Evolutionary conservation across 371 early-diverging fungal genomes (phyloP), one percentile per base, ranked within the genome.

Genomic region (Mortierella sp.): DNA sequence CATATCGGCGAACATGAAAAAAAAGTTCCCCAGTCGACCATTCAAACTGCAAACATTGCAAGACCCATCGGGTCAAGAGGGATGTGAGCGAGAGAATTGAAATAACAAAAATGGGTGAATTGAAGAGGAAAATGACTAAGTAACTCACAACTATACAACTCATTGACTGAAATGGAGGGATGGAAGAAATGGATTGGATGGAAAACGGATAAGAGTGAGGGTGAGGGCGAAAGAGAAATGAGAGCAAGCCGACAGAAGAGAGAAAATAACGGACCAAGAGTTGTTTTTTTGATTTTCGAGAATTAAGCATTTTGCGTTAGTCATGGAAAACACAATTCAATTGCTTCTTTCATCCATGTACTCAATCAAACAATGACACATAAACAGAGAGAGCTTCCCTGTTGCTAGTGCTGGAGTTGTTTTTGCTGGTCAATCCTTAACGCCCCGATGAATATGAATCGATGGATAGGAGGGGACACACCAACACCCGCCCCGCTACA

Each of bases 231-330:
- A 38, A 21, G 10, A 65, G 9, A 34, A 34, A 19, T 19, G 68
- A 38, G 68, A 65, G 68, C 68, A 65, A 38, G 21, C 24, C 68
- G 38, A 38, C 24, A 21, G 19, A 21, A 34, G 34, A 38, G 38
- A 38, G 31, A 16, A 60, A 73, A 16, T 60, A 74, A 75, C 31
- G 24, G 38, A 19, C 19, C 63, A 63, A 63, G 63, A 31, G 19
- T 60, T 31, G 8, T 58, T 31, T 28, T 63, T 28, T 28, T n/a
- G n/a, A 14, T 21, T 38, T n/a, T 11, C 50, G 45, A 45, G 45
- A 74, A 45, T 57, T 57, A 63, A 58, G 68, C 68, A 65, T 65
- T 65, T 65, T 65, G 38, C 38, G 68, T 65, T 65, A 65, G 68
- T 65, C 68, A 65, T 65, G 19, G 38, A 65, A 42, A 21, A 38